A percentile compares a stretch with the other conserved stretches of the same genome.
Evolutionary conservation across 768 basidiomycete species (phyloP).

Genomic region (Pisolithus microcarpus): DNA sequence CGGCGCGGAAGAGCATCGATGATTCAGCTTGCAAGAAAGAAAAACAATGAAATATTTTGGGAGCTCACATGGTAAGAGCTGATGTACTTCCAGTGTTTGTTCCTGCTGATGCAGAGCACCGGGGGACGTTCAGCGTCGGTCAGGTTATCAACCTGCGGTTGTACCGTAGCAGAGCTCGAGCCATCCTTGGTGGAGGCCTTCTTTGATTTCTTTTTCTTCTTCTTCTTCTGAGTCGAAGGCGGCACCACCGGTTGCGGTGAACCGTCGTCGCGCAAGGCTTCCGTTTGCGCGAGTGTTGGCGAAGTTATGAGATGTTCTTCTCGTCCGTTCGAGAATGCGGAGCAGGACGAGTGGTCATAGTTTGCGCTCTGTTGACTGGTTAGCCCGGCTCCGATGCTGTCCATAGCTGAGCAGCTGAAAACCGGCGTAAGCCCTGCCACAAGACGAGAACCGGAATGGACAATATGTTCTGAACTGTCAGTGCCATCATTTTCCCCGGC

Average conservation of each 20-base stretch:
- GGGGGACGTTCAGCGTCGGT: slow-evolving; percentile 46
- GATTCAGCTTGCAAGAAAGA: not conserved
- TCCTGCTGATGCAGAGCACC: slow-evolving; percentile 80
- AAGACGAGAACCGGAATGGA: not conserved
- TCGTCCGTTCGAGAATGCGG: not conserved
- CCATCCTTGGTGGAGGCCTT: slow-evolving; percentile 43
- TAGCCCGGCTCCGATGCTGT: not conserved
- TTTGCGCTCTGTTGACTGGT: too few species aligned
- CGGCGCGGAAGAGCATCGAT: not conserved
- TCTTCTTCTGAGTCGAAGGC: slow-evolving; percentile 48
- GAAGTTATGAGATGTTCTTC: not conserved
- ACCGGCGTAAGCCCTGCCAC: not conserved
- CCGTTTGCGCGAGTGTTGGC: not conserved
- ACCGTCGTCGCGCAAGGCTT: slow-evolving; percentile 5
- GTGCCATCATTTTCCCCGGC: not conserved
- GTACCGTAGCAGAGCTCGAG: slow-evolving; percentile 21
- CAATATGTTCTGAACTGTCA: not conserved
- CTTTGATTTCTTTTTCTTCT: slow-evolving; percentile 61
- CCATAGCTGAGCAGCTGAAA: not conserved
- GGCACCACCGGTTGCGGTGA: slow-evolving; percentile 17
- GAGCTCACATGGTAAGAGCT: slow-evolving; percentile 79
- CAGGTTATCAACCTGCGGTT: slow-evolving; percentile 25
- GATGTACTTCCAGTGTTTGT: slow-evolving; percentile 93
- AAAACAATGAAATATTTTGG: slow-evolving; percentile 1
- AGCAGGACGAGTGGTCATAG: not conserved